Evolutionary conservation across 768 basidiomycete genomes (phyloP).

Genomic region (Rhizopogon vinicolor): DNA sequence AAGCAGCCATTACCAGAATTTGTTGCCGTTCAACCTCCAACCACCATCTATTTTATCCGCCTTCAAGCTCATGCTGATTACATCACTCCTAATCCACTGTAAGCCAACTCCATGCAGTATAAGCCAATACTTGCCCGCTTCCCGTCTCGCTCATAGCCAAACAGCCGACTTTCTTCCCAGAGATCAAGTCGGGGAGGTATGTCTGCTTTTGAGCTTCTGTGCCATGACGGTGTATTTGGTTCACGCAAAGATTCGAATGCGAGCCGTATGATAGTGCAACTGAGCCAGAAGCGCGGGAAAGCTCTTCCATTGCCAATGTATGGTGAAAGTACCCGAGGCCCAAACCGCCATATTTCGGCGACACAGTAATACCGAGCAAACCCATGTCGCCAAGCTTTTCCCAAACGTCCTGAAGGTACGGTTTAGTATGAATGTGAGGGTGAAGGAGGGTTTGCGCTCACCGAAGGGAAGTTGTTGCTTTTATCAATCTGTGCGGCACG

Average conservation of each 20-base stretch:
- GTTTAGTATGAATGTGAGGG: constrained; percentile 3
- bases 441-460: constrained; percentile 27
- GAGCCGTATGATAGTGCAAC: constrained; percentile 91
- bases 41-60: constrained; percentile 77
- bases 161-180: constrained; percentile 81
- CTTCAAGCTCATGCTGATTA: constrained; percentile 87
- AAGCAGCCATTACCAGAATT: constrained; percentile 69
- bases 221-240: constrained; percentile 82
- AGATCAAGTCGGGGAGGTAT: constrained; percentile 77
- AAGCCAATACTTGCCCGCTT: constrained; percentile 43
- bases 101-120: neutral
- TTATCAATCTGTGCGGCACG: constrained; percentile 82
- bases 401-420: constrained; percentile 65
- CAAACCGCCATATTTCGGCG: constrained; percentile 77
- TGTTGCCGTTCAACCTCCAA: constrained; percentile 82
- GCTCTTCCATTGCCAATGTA: constrained; percentile 91
- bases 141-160: constrained; percentile 95
- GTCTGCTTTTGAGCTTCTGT: constrained; percentile 75
- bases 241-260: constrained; percentile 86
- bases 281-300: constrained; percentile 87
- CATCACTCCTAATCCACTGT: constrained; percentile 56
- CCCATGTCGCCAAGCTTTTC: constrained; percentile 91
- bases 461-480: constrained; percentile 76
- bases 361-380: constrained; percentile 81
- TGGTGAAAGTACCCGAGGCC: constrained; percentile 83